A percentile compares a stretch with the other conserved stretches of the same genome.
phyloP scores from a whole-genome alignment of 1,139 yeast genomes.

The Yamadazyma conglobata region DNA sequence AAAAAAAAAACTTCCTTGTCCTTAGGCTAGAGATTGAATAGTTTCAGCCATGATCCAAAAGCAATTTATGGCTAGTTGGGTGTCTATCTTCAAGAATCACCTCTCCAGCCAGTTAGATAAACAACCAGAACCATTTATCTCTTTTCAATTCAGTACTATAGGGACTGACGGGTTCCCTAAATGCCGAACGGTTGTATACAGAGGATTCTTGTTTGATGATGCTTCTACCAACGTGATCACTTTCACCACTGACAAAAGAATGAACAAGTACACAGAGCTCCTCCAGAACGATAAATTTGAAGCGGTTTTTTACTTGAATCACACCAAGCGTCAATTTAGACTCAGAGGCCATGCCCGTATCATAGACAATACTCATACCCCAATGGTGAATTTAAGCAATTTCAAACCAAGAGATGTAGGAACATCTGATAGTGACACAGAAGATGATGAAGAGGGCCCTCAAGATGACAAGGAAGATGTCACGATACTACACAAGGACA shows the following conservation, averaged over 20 bases:
- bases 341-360: conserved; percentile 62
- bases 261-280: conserved; percentile 59
- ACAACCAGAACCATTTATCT: conserved; percentile 42
- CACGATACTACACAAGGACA: conserved; percentile 2
- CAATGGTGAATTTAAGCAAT: conserved; percentile 31
- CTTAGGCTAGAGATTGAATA: neutral
- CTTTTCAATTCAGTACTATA: conserved; percentile 70
- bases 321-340: conserved; percentile 63
- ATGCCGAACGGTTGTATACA: conserved; percentile 65
- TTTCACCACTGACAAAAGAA: conserved; percentile 70
- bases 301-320: conserved; percentile 71
- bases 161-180: conserved; percentile 56
- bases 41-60: conserved; percentile 18
- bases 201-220: conserved; percentile 76
- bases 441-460: conserved; percentile 7
- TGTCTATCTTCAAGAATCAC: conserved; percentile 54
- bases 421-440: conserved; percentile 13
- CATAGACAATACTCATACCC: conserved; percentile 32
- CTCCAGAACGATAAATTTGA: conserved; percentile 54
- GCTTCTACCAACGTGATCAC: conserved; percentile 64
- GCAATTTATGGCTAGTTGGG: conserved; percentile 72
- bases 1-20: no score
- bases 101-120: conserved; percentile 38
- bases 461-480: conserved; percentile 3
- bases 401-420: conserved; percentile 19